A percentile compares a stretch with the other conserved stretches of the same genome.
Conservation (phyloP, 192 early-diverging fungal species). For the Coemansia sp. region DNA sequence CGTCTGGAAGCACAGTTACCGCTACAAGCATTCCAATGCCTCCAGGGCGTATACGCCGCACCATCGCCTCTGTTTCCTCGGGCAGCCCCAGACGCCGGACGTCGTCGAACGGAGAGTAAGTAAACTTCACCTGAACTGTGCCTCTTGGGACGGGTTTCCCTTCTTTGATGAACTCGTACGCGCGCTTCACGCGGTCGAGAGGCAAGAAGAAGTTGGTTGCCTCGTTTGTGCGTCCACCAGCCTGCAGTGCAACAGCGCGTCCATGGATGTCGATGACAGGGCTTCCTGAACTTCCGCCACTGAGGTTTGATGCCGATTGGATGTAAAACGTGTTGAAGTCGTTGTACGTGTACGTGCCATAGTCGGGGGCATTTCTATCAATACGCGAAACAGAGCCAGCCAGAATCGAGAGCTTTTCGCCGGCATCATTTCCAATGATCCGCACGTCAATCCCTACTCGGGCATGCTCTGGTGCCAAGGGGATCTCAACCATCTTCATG, state of each 20-base stretch:
- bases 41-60: conserved; percentile 63
- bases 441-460: conserved; percentile 76
- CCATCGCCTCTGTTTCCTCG: conserved; percentile 62
- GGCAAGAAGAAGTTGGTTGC: conserved; percentile 77
- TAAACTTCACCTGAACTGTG: conserved; percentile 72
- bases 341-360: conserved; percentile 69
- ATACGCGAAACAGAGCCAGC: conserved; percentile 72
- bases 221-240: conserved; percentile 67
- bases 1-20: conserved; percentile 63
- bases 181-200: conserved; percentile 70
- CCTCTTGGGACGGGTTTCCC: conserved; percentile 68
- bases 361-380: conserved; percentile 73
- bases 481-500: conserved; percentile 69
- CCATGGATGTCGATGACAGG: conserved; percentile 79
- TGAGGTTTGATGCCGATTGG: conserved; percentile 72
- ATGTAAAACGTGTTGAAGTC: conserved; percentile 86
- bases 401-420: conserved; percentile 78
- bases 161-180: conserved; percentile 59
- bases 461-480: conserved; percentile 66
- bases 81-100: conserved; percentile 71
- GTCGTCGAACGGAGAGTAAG: conserved; percentile 72
- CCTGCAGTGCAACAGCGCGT: conserved; percentile 73
- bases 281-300: conserved; percentile 76
- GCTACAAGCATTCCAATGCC: conserved; percentile 74
- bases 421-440: conserved; percentile 79